Evolutionary conservation across 2,329 filamentous ascomycete species (phyloP).

Genomic region (Pezicula radicicola): DNA sequence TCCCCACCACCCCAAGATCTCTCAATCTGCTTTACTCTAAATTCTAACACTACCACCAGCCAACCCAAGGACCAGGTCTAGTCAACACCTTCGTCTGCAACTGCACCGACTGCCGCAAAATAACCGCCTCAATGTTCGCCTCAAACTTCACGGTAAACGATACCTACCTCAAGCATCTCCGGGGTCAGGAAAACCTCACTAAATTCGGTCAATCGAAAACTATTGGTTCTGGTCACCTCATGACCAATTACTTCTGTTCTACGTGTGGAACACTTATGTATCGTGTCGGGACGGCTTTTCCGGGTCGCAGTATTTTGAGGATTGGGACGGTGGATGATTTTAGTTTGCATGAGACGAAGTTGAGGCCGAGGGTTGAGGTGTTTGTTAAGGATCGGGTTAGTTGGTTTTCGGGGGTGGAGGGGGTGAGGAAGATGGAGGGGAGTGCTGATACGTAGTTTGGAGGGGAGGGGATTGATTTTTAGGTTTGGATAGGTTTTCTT

Average conservation of each 20-base stretch:
- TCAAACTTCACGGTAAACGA: conserved; percentile 53
- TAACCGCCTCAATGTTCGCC: conserved; percentile 60
- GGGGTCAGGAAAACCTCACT: conserved; percentile 50
- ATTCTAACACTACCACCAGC: conserved; percentile 28
- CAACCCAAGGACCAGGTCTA: conserved; percentile 41
- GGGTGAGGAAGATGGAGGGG: conserved; percentile 12
- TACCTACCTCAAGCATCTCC: conserved; percentile 41
- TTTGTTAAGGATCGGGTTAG: conserved; percentile 48
- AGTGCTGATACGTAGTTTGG: background rate
- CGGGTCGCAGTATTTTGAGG: conserved; percentile 45
- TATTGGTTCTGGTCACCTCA: conserved; percentile 42
- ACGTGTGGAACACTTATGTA: conserved; percentile 62
- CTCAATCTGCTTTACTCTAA: background rate
- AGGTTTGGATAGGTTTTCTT: too few species aligned
- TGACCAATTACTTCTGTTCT: conserved; percentile 61
- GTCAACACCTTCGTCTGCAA: conserved; percentile 54
- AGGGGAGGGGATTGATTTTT: too few species aligned
- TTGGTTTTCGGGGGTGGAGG: conserved; percentile 42
- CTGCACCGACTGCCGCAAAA: conserved; percentile 59
- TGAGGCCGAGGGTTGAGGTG: conserved; percentile 51
- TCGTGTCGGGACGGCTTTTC: conserved; percentile 40
- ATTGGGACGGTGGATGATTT: conserved; percentile 64
- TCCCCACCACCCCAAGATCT: background rate
- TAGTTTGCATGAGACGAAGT: conserved; percentile 49
- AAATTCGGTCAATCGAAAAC: conserved; percentile 44